A percentile compares a stretch with the other conserved stretches of the same genome.
Evolutionary conservation across 2,329 filamentous ascomycete species (phyloP).

Genomic region (Helicocarpus griseus): DNA sequence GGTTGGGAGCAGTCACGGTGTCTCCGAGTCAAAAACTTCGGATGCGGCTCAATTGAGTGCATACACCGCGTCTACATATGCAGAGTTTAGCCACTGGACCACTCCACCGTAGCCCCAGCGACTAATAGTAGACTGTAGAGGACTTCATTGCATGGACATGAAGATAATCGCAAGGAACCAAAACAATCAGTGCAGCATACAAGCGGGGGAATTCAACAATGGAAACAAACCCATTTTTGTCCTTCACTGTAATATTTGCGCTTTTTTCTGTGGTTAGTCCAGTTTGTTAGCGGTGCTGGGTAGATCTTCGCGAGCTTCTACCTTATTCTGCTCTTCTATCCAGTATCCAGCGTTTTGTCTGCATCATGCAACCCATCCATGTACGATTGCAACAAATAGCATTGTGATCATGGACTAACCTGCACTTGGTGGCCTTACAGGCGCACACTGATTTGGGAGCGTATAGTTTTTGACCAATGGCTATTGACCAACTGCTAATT

Average conservation of each 20-base stretch:
- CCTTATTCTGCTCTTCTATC: background rate
- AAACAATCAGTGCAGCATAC: too few species aligned
- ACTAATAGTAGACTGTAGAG: background rate
- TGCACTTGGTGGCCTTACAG: background rate
- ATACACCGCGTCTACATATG: background rate
- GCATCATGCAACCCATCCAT: background rate
- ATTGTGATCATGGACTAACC: background rate
- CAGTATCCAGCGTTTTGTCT: background rate
- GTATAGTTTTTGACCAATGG: background rate
- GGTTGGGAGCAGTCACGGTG: background rate
- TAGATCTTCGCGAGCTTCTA: background rate
- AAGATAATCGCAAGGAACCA: background rate
- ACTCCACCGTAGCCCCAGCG: background rate
- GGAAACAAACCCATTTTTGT: background rate
- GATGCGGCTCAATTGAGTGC: background rate
- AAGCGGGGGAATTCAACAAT: too few species aligned
- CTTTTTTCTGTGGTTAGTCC: background rate
- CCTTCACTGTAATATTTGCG: background rate
- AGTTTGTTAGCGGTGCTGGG: background rate
- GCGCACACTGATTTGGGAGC: background rate
- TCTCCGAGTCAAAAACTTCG: background rate
- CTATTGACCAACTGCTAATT: background rate
- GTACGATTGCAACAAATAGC: background rate
- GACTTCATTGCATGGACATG: too few species aligned
- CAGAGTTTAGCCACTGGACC: background rate